Percentiles rank a stretch among this genome's conserved stretches.
Conservation (phyloP, 176 grass and related monocot genomes). For the Eragrostis nindensis region DNA sequence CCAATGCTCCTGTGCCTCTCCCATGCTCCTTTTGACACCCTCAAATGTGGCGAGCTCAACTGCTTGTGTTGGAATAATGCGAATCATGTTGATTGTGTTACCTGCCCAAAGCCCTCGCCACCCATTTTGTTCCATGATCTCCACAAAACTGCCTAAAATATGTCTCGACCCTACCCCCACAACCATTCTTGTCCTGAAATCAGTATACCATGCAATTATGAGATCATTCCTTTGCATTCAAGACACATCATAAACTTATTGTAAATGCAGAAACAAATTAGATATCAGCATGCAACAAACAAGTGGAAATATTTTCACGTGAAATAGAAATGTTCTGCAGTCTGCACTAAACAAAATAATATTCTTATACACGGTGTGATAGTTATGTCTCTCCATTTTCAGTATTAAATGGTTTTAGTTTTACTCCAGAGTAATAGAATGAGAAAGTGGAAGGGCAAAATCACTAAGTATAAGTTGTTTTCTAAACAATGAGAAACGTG, state of each 20-base stretch:
- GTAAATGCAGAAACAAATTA: conserved; percentile 9
- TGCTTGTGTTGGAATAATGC: conserved; percentile 77
- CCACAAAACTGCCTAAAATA: conserved; percentile 63
- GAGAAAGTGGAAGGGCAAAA: not conserved
- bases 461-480: conserved; percentile 10
- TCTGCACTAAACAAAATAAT: not conserved
- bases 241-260: not conserved
- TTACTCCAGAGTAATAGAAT: not conserved
- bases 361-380: conserved; percentile 27
- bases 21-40: conserved; percentile 68
- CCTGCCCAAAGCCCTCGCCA: conserved; percentile 90
- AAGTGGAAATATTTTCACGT: conserved; percentile 3
- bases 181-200: conserved; percentile 85
- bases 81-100: conserved; percentile 83
- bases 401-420: conserved; percentile 1
- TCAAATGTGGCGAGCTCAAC: conserved; percentile 78
- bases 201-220: conserved; percentile 16
- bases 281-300: not conserved
- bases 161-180: conserved; percentile 84
- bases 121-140: conserved; percentile 71
- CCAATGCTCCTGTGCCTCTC: conserved; percentile 58
- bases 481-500: not conserved
- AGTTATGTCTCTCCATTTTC: not conserved
- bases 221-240: conserved; percentile 10
- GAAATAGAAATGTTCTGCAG: conserved; percentile 4